Evolutionary conservation across 805 yeast species (phyloP).

Genomic region (Komagataella kurtzmanii): DNA sequence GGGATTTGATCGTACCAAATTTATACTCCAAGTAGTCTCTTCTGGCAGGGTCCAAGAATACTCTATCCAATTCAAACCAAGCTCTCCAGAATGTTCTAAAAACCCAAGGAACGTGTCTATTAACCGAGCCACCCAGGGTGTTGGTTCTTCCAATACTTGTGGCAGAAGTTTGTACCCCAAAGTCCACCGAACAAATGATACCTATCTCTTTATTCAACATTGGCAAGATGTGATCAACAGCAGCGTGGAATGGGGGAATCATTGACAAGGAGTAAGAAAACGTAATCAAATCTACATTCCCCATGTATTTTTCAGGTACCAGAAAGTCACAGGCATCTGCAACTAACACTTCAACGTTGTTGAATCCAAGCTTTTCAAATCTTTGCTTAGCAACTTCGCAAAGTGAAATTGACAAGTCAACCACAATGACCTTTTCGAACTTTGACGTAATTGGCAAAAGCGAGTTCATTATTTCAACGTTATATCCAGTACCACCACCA

Average conservation of each 20-base stretch:
- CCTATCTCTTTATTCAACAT: conserved; percentile 39
- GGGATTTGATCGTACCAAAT: conserved; percentile 69
- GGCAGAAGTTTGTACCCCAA: conserved; percentile 61
- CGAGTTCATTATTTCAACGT: conserved; percentile 62
- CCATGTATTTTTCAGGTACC: conserved; percentile 21
- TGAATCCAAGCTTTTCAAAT: conserved; percentile 32
- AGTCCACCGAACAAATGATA: conserved; percentile 60
- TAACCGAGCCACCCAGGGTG: conserved; percentile 61
- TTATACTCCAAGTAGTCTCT: conserved; percentile 74
- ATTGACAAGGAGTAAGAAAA: conserved; percentile 73
- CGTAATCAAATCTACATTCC: conserved; percentile 57
- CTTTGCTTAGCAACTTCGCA: conserved; percentile 59
- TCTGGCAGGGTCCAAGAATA: conserved; percentile 66
- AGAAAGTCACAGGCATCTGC: conserved; percentile 67
- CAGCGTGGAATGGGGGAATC: conserved; percentile 76
- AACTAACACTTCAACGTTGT: conserved; percentile 52
- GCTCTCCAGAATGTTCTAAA: conserved; percentile 73
- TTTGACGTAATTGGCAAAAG: conserved; percentile 29
- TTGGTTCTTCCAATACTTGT: conserved; percentile 56
- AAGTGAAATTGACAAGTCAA: conserved; percentile 67
- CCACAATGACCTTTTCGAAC: conserved; percentile 56
- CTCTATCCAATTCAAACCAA: conserved; percentile 81
- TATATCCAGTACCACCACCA: conserved; percentile 83
- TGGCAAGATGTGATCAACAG: conserved; percentile 51
- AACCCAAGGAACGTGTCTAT: conserved; percentile 67